Evolutionary conservation across 306 rosid genomes (phyloP).

Genomic region (Dalbergia cultrata): DNA sequence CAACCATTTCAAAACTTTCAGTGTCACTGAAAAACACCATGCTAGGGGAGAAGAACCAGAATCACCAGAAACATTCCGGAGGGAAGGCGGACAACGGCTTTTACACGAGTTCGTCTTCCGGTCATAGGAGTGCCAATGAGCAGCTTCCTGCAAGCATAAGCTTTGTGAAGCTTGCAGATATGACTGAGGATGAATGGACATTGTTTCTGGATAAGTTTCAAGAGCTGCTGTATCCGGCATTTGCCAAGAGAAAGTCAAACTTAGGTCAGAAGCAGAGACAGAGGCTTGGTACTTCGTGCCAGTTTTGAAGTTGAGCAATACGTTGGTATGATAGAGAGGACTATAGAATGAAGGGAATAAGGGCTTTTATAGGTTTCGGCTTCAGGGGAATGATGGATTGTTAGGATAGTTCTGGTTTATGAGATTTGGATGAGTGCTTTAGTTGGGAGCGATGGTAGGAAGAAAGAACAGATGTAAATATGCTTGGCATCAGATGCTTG

Average conservation of each 20-base stretch:
- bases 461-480: constrained; percentile 67
- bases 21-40: constrained; percentile 67
- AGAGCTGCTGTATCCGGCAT: constrained; percentile 82
- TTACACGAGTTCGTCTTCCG: constrained; percentile 69
- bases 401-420: constrained; percentile 54
- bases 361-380: constrained; percentile 55
- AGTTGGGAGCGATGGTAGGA: constrained; percentile 55
- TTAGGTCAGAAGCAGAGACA: constrained; percentile 87
- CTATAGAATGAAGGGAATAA: constrained; percentile 49
- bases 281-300: constrained; percentile 99
- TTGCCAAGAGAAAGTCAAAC: constrained; percentile 73
- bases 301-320: constrained; percentile 80
- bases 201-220: constrained; percentile 80
- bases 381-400: constrained; percentile 53
- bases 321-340: constrained; percentile 52
- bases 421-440: constrained; percentile 55
- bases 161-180: constrained; percentile 83
- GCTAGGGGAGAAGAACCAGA: constrained; percentile 68
- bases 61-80: constrained; percentile 55
- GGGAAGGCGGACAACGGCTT: constrained; percentile 66
- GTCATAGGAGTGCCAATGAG: constrained; percentile 91
- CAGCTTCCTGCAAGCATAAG: constrained; percentile 87
- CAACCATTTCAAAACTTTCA: constrained; percentile 65
- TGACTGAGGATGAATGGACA: constrained; percentile 84
- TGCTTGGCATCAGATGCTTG: constrained; percentile 65